Conservation (phyloP, 176 grass and related monocot genomes). For the Cenchrus americanus region DNA sequence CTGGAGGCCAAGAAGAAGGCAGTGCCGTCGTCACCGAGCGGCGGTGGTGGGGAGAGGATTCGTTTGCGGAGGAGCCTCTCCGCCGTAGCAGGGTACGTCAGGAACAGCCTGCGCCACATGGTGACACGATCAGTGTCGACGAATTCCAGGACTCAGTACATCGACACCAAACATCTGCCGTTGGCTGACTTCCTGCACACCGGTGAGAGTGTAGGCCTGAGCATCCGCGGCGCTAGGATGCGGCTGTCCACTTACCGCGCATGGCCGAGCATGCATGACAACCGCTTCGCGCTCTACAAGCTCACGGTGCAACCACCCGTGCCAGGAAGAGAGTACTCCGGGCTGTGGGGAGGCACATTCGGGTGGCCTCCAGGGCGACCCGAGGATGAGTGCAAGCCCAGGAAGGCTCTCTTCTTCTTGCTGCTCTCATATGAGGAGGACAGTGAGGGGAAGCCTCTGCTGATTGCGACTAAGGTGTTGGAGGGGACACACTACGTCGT, state of each 20-base stretch:
- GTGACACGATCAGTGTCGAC: constrained; percentile 48
- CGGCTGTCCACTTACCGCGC: constrained; percentile 59
- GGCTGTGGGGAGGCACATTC: constrained; percentile 90
- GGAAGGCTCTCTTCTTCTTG: constrained; percentile 82
- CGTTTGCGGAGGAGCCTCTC: constrained; percentile 56
- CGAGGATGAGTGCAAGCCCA: constrained; percentile 55
- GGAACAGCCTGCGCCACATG: constrained; percentile 68
- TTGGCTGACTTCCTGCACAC: constrained; percentile 59
- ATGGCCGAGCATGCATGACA: constrained; percentile 90
- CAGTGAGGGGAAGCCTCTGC: constrained; percentile 51
- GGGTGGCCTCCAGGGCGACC: constrained; percentile 72
- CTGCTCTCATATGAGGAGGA: constrained; percentile 79
- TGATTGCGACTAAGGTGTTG: constrained; percentile 85
- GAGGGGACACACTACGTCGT: constrained; percentile 88
- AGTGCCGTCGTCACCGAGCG: neutral
- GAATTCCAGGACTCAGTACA: constrained; percentile 39
- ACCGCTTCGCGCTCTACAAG: constrained; percentile 81
- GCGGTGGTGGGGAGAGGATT: constrained; percentile 24
- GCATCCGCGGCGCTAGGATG: constrained; percentile 55
- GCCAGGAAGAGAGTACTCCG: constrained; percentile 59
- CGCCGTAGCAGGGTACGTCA: constrained; percentile 57
- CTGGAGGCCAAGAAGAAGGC: constrained; percentile 44
- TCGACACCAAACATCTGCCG: constrained; percentile 57
- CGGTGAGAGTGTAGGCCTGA: constrained; percentile 49
- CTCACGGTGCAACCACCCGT: constrained; percentile 50